Conservation (phyloP, 495 filamentous ascomycete genomes). For the Pyrenopolyporus hunteri region DNA sequence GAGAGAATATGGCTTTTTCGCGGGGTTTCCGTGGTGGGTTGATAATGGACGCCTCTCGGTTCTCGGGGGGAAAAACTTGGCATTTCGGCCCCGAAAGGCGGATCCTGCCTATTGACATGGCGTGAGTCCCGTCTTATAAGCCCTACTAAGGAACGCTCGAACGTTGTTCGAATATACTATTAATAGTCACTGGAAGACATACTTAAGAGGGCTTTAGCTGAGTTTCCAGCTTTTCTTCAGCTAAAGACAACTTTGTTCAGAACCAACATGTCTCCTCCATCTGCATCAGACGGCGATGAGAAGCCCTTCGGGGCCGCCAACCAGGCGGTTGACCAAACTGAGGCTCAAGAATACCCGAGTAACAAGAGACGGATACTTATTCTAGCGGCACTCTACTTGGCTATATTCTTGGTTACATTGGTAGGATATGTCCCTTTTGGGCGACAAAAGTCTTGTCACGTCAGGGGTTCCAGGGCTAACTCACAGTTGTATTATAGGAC, state of each 20-base stretch:
- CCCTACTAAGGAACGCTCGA: neutral
- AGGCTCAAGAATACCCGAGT: conserved; percentile 1
- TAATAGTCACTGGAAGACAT: neutral
- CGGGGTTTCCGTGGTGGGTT: neutral
- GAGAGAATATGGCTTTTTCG: neutral
- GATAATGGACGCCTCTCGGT: conserved; percentile 1
- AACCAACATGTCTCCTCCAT: neutral
- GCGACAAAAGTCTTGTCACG: neutral
- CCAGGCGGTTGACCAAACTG: neutral
- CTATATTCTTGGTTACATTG: conserved; percentile 16
- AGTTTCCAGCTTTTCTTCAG: neutral
- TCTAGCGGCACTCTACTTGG: conserved; percentile 19
- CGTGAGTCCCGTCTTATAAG: neutral
- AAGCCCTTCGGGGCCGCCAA: conserved; percentile 1
- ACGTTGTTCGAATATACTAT: neutral
- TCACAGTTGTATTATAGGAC: conserved; percentile 7
- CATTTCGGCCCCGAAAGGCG: conserved; percentile 11
- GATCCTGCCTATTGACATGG: neutral
- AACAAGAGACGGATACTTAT: conserved; percentile 10
- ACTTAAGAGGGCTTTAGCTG: neutral
- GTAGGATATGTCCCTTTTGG: neutral
- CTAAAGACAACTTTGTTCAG: neutral
- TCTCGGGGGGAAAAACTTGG: conserved; percentile 8
- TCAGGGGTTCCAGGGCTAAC: neutral
- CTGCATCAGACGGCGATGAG: conserved; percentile 3